Evolutionary conservation across 2,329 filamentous ascomycete species (phyloP).

Genomic region (Hypoxylon sp.): DNA sequence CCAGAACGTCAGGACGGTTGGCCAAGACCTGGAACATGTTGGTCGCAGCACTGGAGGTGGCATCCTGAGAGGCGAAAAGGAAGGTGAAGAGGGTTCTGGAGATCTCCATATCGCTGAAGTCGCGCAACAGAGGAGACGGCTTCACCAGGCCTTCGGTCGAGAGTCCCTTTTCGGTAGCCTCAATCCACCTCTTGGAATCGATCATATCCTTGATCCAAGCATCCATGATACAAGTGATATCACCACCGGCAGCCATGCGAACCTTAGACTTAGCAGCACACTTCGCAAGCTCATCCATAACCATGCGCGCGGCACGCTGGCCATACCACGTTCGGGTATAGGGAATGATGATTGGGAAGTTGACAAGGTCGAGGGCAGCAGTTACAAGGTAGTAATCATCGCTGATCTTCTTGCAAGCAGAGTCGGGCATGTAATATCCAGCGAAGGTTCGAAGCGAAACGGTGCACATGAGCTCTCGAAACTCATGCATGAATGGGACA

Average conservation of each 20-base stretch:
- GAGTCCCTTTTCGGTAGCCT: constrained; percentile 81
- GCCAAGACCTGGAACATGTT: constrained; percentile 97
- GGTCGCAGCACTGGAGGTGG: constrained; percentile 91
- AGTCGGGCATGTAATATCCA: constrained; percentile 93
- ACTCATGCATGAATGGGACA: constrained; percentile 88
- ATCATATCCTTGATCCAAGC: constrained; percentile 92
- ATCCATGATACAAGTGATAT: constrained; percentile 94
- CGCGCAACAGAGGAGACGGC: constrained; percentile 84
- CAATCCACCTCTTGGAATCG: constrained; percentile 84
- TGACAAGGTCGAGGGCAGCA: constrained; percentile 94
- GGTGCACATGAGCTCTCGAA: constrained; percentile 95
- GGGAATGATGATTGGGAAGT: constrained; percentile 96
- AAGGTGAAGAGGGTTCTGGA: constrained; percentile 95
- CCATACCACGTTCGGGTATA: constrained; percentile 98
- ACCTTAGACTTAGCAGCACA: constrained; percentile 95
- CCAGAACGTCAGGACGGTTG: constrained; percentile 91
- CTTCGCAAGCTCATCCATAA: constrained; percentile 88
- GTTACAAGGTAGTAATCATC: constrained; percentile 98
- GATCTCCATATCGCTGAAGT: constrained; percentile 93
- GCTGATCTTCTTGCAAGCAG: constrained; percentile 92
- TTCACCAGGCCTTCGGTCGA: constrained; percentile 80
- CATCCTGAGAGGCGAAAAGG: constrained; percentile 97
- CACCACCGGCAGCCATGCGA: constrained; percentile 89
- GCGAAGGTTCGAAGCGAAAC: constrained; percentile 97
- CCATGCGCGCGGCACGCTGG: constrained; percentile 95